phyloP scores from a whole-genome alignment of 306 rosid species.

The Crotalaria pallida region DNA sequence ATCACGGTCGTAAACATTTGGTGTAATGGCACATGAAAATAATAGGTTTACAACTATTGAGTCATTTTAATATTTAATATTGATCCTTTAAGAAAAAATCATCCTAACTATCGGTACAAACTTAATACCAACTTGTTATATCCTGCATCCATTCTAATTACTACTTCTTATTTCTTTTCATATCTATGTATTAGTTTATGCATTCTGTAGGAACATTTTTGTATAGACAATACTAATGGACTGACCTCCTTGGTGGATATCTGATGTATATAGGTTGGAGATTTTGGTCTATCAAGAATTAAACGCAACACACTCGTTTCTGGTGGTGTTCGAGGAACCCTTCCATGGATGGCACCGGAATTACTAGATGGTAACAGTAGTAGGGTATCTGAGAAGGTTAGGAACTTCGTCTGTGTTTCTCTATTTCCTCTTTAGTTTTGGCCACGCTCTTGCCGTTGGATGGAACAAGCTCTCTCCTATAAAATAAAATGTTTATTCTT shows the following conservation, averaged over 20 bases:
- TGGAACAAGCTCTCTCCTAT: neutral
- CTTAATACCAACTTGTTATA: neutral
- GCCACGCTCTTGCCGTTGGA: neutral
- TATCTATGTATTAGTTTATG: neutral
- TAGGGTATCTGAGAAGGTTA: constrained; percentile 89
- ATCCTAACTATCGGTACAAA: neutral
- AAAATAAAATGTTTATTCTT: constrained; percentile 4
- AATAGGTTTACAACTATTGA: neutral
- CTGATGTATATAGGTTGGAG: constrained; percentile 64
- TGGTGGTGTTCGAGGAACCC: constrained; percentile 96
- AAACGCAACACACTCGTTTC: constrained; percentile 84
- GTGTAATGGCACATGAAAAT: neutral
- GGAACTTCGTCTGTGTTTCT: constrained; percentile 12
- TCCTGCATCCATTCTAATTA: neutral
- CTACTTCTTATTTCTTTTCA: neutral
- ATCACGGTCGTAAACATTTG: neutral
- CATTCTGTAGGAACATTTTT: neutral
- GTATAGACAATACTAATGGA: constrained; percentile 1
- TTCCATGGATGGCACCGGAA: constrained; percentile 99
- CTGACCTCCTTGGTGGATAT: constrained; percentile 17
- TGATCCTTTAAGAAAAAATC: neutral
- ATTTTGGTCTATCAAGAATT: constrained; percentile 90
- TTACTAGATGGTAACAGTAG: constrained; percentile 73
- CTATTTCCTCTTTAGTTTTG: neutral
- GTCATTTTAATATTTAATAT: neutral